Conservation (phyloP, 2,329 filamentous ascomycete species). For the Fusarium irregulare region DNA sequence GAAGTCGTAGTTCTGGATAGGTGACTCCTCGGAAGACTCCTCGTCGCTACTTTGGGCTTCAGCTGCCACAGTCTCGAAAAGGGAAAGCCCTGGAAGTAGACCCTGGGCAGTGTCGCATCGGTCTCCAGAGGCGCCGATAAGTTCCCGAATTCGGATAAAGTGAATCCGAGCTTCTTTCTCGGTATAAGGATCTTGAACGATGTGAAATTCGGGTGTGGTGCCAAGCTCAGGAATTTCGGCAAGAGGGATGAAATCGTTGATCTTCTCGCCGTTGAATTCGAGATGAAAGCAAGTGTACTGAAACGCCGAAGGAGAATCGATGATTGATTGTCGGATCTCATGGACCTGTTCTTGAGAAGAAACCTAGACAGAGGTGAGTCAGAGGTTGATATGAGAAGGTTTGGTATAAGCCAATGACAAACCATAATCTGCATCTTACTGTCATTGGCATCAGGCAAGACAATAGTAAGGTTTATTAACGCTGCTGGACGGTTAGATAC, state of each 20-base stretch:
- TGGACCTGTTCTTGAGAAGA: constrained; percentile 96
- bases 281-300: constrained; percentile 99
- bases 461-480: constrained; percentile 75
- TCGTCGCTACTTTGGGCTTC: constrained; percentile 56
- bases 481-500: constrained; percentile 51
- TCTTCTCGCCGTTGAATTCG: constrained; percentile 85
- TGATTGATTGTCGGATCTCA: constrained; percentile 95
- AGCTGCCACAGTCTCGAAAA: constrained; percentile 81
- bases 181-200: constrained; percentile 96
- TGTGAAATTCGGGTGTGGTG: constrained; percentile 78
- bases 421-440: constrained; percentile 89
- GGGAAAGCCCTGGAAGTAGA: constrained; percentile 83
- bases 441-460: constrained; percentile 79
- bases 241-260: constrained; percentile 95
- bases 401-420: constrained; percentile 50
- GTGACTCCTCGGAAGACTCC: constrained; percentile 49
- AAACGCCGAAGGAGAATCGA: constrained; percentile 91
- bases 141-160: constrained; percentile 87
- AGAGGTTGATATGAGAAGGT: constrained; percentile 1
- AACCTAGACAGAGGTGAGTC: constrained; percentile 65
- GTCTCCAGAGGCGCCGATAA: constrained; percentile 92
- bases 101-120: constrained; percentile 89
- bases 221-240: constrained; percentile 87
- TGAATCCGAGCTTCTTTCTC: constrained; percentile 98
- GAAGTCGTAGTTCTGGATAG: constrained; percentile 80